Evolutionary conservation across 345 rosid species (phyloP).

Genomic region (Salix arbutifolia): DNA sequence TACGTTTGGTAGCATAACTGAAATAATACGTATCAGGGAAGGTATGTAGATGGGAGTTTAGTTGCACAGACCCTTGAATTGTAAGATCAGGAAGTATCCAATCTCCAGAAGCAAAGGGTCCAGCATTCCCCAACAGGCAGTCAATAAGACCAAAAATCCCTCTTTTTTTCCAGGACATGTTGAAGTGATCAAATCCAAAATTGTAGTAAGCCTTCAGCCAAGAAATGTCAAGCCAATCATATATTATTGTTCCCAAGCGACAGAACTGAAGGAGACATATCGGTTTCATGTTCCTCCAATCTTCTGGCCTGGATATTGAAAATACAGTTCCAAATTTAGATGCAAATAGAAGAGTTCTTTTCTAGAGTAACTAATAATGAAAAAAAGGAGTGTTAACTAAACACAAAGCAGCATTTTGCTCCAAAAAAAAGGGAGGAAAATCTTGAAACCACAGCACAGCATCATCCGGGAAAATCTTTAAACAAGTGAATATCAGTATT

Average conservation of each 20-base stretch:
- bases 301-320: conserved; percentile 60
- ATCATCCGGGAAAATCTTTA: too few relatives aligned
- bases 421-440: not conserved
- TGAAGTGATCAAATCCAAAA: conserved; percentile 91
- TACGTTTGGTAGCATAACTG: conserved; percentile 87
- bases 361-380: not conserved
- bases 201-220: conserved; percentile 83
- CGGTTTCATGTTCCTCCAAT: conserved; percentile 69
- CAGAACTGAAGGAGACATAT: conserved; percentile 74
- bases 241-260: conserved; percentile 73
- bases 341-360: not conserved
- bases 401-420: not conserved
- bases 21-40: conserved; percentile 81
- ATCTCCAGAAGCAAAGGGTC: conserved; percentile 80
- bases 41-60: conserved; percentile 56
- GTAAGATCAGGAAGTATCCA: conserved; percentile 98
- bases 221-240: conserved; percentile 88
- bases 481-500: not conserved
- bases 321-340: not conserved
- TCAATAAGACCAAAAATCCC: conserved; percentile 68
- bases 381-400: not conserved
- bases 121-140: conserved; percentile 65
- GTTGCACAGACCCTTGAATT: conserved; percentile 66
- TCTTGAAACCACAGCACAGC: too few relatives aligned
- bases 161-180: conserved; percentile 67